Evolutionary conservation across 129 eudicot genomes (phyloP).

Genomic region (Chrysanthemum lavandulifolium): DNA sequence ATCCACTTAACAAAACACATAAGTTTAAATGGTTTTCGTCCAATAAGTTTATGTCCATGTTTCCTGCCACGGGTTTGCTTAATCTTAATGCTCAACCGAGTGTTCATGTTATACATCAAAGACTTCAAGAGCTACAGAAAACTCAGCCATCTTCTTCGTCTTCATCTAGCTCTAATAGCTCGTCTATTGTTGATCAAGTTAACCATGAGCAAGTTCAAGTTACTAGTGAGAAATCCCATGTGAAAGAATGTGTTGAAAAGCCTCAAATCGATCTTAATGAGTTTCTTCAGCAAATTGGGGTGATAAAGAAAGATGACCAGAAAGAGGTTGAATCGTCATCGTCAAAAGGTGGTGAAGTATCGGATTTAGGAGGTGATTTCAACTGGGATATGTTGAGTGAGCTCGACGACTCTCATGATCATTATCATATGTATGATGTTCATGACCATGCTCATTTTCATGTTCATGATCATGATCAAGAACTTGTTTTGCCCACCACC

Average conservation of each 20-base stretch:
- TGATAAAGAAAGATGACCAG: conserved; percentile 51
- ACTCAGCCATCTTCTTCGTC: conserved; percentile 41
- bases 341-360: conserved; percentile 38
- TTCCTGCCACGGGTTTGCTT: conserved; percentile 63
- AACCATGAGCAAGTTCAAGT: conserved; percentile 23
- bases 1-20: conserved; percentile 82
- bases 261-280: conserved; percentile 96
- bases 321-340: conserved; percentile 44
- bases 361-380: conserved; percentile 44
- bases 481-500: conserved; percentile 53
- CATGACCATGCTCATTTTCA: conserved; percentile 36
- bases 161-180: conserved; percentile 52
- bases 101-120: conserved; percentile 87
- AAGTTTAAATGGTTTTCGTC: conserved; percentile 90
- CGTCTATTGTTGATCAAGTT: conserved; percentile 31
- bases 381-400: conserved; percentile 79
- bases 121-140: conserved; percentile 79
- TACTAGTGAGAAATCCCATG: conserved; percentile 29
- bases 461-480: conserved; percentile 46
- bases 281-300: conserved; percentile 88
- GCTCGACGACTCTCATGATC: conserved; percentile 37
- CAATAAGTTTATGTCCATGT: conserved; percentile 50
- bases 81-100: conserved; percentile 88
- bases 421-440: conserved; percentile 38
- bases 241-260: conserved; percentile 47